Base-by-base conservation (phyloP, 495 filamentous ascomycete species). In the Cudoniella acicularis region DNA sequence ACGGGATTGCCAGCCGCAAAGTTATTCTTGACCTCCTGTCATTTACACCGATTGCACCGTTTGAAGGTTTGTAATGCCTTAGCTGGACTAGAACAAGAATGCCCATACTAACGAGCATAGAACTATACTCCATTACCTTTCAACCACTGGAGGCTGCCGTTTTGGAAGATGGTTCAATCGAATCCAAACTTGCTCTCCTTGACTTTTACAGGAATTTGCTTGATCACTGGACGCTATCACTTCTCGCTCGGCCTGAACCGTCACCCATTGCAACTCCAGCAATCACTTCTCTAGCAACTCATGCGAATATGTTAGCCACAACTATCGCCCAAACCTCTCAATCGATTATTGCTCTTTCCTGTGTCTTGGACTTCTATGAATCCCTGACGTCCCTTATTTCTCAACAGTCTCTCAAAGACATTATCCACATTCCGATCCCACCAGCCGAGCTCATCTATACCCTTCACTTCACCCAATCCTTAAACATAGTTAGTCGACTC, bases 331-430 rank as follows among this genome's bases (percentile, higher is more conserved):
- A 86, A 77, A 65, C 59, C 66, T 25, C 50, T 64, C 30, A 61
- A 64, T 55, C n/a, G 20, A 64, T 65, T 50, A 49, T 8, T 75
- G 78, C 0, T 64, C n/a, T 71, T 63, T 79, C 81, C 1, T 64
- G 65, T n/a, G 79, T 92, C 30, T 75, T 93, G 13, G 77, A 81
- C 45, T 90, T 92, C 69, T 91, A 92, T 73, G 83, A 87, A 60
- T 68, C 74, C 36, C 70, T 80, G 1, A 77, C 81, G 8, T 67
- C 72, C 24, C 66, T 88, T 11, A 79, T 88, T 64, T 82, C 84
- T 1, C 69, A 83, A 21, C 73, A 79, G 9, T 66, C 72, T 2
- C 58, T 79, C 3, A 76, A 80, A 59, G 63, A 67, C 1, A 74
- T 72, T 40, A 75, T 88, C 54, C 80, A 81, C 1, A 82, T 94